Conservation (phyloP, 2,329 filamentous ascomycete species). For the Alternaria gansuensis region DNA sequence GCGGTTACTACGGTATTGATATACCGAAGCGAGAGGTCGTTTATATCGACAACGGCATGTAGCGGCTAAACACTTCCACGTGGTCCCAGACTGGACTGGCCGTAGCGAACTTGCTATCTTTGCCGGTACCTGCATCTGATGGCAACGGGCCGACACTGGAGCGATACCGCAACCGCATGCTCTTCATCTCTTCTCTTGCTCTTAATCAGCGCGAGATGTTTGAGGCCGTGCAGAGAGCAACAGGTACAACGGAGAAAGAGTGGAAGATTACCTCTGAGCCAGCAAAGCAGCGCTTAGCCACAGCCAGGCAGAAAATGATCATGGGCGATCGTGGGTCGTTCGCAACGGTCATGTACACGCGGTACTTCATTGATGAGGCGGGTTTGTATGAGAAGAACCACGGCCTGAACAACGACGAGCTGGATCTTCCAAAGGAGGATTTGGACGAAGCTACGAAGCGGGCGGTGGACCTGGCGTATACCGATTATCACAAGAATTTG, state of each 20-base stretch:
- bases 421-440: conserved; percentile 68
- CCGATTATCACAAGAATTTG: conserved; percentile 15
- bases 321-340: conserved; percentile 55
- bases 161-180: conserved; percentile 43
- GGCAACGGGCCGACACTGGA: conserved; percentile 5
- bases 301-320: conserved; percentile 59
- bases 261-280: conserved; percentile 56
- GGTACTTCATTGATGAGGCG: conserved; percentile 62
- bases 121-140: conserved; percentile 36
- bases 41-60: conserved; percentile 46
- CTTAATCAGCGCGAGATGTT: conserved; percentile 53
- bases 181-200: conserved; percentile 50
- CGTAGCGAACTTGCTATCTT: conserved; percentile 46
- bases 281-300: conserved; percentile 59
- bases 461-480: conserved; percentile 22
- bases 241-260: conserved; percentile 46
- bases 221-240: conserved; percentile 45
- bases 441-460: conserved; percentile 65
- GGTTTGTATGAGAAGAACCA: conserved; percentile 46
- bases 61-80: conserved; percentile 44
- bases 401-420: conserved; percentile 59
- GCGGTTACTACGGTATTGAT: conserved; percentile 49
- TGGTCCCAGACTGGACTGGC: conserved; percentile 44
- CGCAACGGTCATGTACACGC: conserved; percentile 59
- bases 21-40: conserved; percentile 39